Conservation (phyloP, 140 eudicot species). For the Cichorium intybus region DNA sequence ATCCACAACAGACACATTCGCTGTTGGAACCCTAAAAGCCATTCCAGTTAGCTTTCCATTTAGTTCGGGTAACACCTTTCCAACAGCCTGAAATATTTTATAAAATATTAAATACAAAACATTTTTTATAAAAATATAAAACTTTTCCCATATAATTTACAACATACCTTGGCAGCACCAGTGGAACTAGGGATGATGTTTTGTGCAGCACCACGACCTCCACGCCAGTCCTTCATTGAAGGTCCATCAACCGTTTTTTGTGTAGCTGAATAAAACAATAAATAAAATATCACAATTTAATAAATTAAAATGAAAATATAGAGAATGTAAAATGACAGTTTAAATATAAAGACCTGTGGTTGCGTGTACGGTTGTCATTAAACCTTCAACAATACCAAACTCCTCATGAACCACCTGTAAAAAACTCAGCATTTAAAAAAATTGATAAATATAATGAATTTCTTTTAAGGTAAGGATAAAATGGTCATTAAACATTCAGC, state of each 20-base stretch:
- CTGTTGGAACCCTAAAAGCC: conserved; percentile 85
- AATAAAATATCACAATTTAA: neutral
- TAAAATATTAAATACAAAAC: neutral
- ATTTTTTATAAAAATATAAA: no score
- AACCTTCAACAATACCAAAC: conserved; percentile 90
- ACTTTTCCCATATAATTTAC: neutral
- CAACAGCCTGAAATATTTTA: conserved; percentile 64
- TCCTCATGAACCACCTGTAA: conserved; percentile 95
- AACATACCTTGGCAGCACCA: conserved; percentile 88
- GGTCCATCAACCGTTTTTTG: conserved; percentile 98
- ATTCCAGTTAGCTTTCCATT: conserved; percentile 92
- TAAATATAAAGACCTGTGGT: conserved; percentile 61
- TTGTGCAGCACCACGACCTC: conserved; percentile 97
- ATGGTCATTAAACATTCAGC: neutral
- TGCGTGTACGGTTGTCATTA: conserved; percentile 98
- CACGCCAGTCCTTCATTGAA: conserved; percentile 98
- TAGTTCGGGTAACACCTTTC: conserved; percentile 83
- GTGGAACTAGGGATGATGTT: conserved; percentile 96
- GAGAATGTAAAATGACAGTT: neutral
- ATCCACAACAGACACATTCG: conserved; percentile 89
- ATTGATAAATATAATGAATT: no score
- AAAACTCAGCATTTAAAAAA: neutral
- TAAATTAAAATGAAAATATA: neutral
- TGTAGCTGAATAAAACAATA: conserved; percentile 65
- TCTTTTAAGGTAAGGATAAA: no score